Evolutionary conservation across 164 flowering plant genomes (phyloP).

Genomic region (Stephania yunnanensis): DNA sequence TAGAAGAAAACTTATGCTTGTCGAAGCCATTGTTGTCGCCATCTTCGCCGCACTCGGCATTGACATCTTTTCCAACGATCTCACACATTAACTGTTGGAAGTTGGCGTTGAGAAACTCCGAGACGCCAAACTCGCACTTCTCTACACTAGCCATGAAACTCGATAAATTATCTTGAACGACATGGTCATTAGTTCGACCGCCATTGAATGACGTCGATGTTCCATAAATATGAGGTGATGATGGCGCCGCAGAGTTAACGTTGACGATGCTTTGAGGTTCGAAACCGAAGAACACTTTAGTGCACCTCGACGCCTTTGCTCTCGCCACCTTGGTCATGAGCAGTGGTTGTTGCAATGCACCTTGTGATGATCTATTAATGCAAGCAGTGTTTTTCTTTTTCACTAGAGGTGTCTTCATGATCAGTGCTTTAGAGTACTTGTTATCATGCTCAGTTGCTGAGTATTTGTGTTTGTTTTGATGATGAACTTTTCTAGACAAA

Average conservation of each 20-base stretch:
- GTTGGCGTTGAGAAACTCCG: slow-evolving; percentile 21
- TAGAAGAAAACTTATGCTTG: not conserved
- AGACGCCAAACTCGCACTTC: slow-evolving; percentile 8
- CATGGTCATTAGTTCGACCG: not conserved
- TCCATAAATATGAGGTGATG: no score
- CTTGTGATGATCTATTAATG: no score
- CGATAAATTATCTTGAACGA: not conserved
- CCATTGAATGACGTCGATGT: not conserved
- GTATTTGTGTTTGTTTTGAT: not conserved
- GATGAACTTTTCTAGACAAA: slow-evolving; percentile 17
- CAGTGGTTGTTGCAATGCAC: not conserved
- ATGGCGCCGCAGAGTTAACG: not conserved
- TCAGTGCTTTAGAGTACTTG: not conserved
- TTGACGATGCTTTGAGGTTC: not conserved
- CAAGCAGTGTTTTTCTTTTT: not conserved
- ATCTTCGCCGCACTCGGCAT: no score
- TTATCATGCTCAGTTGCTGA: not conserved
- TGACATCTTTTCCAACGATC: no score
- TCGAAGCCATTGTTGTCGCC: not conserved
- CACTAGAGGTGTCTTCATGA: no score
- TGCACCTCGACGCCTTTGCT: slow-evolving; percentile 21
- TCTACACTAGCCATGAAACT: not conserved
- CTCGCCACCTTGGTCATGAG: slow-evolving; percentile 1
- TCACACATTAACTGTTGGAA: slow-evolving; percentile 7
- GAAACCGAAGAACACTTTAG: slow-evolving; percentile 10